phyloP scores from a whole-genome alignment of 768 basidiomycete species.

The Serendipita sp. region DNA sequence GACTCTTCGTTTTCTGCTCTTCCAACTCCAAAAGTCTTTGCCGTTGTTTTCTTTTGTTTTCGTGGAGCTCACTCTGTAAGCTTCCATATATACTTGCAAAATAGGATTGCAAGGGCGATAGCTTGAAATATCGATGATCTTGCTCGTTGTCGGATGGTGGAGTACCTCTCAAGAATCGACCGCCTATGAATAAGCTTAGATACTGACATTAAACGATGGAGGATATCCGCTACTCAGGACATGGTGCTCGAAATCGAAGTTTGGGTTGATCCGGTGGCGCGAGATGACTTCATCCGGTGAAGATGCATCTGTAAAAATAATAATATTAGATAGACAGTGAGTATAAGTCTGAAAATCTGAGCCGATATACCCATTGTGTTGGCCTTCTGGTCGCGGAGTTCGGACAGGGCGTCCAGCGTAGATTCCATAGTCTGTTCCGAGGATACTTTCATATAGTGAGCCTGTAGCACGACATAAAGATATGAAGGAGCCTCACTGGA shows the following conservation, averaged over 20 bases:
- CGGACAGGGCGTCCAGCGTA: not conserved
- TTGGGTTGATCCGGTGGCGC: not conserved
- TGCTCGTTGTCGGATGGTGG: not conserved
- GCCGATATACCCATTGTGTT: too few relatives aligned
- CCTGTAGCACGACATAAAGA: too few relatives aligned
- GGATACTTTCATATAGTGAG: not conserved
- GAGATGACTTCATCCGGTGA: not conserved
- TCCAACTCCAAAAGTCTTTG: not conserved
- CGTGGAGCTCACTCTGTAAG: not conserved
- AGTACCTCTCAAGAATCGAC: not conserved
- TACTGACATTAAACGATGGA: not conserved
- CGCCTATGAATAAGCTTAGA: not conserved
- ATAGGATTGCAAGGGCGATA: not conserved
- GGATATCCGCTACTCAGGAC: not conserved
- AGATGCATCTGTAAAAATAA: too few relatives aligned
- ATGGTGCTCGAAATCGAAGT: not conserved
- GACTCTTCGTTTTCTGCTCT: not conserved
- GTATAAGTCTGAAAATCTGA: too few relatives aligned
- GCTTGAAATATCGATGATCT: not conserved
- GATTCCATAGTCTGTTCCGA: not conserved
- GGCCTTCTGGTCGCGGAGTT: not conserved
- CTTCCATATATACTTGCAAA: slow-evolving; percentile 1
- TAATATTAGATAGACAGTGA: too few relatives aligned
- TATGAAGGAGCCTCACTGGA: too few relatives aligned
- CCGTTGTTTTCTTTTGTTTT: not conserved